phyloP scores from a whole-genome alignment of 176 grass and related monocot genomes.

The Paspalum vaginatum region DNA sequence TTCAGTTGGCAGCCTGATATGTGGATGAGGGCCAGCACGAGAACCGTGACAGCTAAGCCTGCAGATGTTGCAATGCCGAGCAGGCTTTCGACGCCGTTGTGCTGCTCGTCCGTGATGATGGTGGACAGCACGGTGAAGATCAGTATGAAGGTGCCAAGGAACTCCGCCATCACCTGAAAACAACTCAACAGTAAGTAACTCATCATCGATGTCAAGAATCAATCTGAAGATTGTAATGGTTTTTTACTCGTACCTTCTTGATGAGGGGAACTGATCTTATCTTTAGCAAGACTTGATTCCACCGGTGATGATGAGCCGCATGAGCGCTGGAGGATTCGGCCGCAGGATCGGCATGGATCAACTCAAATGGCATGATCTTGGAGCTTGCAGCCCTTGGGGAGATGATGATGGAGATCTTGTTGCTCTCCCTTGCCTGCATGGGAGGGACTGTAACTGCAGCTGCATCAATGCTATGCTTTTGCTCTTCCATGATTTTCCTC shows the following conservation, averaged over 20 bases:
- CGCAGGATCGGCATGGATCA: background rate
- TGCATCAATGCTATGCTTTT: background rate
- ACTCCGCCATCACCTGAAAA: slow-evolving; percentile 62
- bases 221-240: background rate
- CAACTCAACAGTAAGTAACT: slow-evolving; percentile 29
- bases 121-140: slow-evolving; percentile 64
- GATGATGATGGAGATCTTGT: slow-evolving; percentile 29
- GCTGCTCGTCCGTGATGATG: slow-evolving; percentile 65
- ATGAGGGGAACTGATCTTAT: slow-evolving; percentile 25
- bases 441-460: slow-evolving; percentile 6
- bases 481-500: slow-evolving; percentile 29
- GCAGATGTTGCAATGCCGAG: slow-evolving; percentile 53
- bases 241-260: slow-evolving; percentile 22
- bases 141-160: slow-evolving; percentile 69
- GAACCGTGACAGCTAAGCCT: slow-evolving; percentile 51
- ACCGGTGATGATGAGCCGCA: background rate
- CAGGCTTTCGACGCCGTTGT: slow-evolving; percentile 42
- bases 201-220: background rate
- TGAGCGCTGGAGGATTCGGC: background rate
- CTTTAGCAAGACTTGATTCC: slow-evolving; percentile 21
- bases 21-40: slow-evolving; percentile 62
- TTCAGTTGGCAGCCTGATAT: slow-evolving; percentile 79
- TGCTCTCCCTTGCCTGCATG: slow-evolving; percentile 29
- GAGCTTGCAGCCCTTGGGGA: slow-evolving; percentile 28
- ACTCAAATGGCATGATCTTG: slow-evolving; percentile 39